Percentiles rank a stretch among this genome's conserved stretches.
These are phyloP conservation scores for Rubia yunnanensis DNA, from an alignment of 257 asterid species.

Conservation along the genomic window DNA sequence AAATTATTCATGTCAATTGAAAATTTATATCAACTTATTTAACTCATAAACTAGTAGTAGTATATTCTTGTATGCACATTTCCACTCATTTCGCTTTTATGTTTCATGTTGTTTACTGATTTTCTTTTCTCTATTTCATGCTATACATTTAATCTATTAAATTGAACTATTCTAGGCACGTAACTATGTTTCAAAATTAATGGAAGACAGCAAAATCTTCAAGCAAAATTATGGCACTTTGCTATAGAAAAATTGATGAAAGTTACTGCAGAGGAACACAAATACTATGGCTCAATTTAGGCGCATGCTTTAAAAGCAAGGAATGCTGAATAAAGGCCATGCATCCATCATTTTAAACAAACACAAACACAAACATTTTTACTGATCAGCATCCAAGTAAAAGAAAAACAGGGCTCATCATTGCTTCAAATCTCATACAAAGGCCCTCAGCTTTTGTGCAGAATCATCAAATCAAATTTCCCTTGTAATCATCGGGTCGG, in stretches of 20 bases:
- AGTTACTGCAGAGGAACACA: neutral
- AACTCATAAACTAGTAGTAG: no score
- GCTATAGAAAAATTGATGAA: neutral
- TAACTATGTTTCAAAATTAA: no score
- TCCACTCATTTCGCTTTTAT: no score
- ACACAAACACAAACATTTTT: neutral
- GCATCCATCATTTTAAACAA: neutral
- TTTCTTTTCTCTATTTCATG: no score
- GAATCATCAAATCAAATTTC: slow-evolving; percentile 21
- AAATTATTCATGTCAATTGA: no score
- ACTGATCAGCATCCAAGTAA: slow-evolving; percentile 1
- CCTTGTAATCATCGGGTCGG: slow-evolving; percentile 12
- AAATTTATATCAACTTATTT: no score
- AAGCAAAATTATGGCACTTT: no score
- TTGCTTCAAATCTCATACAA: slow-evolving; percentile 3
- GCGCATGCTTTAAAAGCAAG: slow-evolving; percentile 1
- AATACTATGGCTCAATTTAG: neutral
- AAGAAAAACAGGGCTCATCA: neutral
- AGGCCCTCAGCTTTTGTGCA: slow-evolving; percentile 14
- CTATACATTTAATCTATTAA: no score
- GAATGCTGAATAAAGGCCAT: neutral
- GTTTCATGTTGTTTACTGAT: no score
- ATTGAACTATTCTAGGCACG: no score
- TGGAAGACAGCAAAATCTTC: no score
- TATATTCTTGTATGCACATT: no score